Base-by-base conservation (phyloP, 148 eudicot genomes). In the Chenopodium suecicum region DNA sequence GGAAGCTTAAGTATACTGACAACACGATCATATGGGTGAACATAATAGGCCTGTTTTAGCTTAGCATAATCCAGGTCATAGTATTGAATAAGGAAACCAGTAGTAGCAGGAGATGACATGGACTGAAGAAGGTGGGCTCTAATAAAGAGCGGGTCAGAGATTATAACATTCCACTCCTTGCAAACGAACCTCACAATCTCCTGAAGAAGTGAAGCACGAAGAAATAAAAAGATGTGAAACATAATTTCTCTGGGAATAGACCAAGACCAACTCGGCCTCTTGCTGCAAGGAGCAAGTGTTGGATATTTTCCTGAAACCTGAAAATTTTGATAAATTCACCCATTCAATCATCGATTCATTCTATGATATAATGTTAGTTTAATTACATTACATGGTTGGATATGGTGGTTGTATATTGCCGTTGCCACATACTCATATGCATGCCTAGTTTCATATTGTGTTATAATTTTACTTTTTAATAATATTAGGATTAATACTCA, bases 141-240 rank as follows among this genome's bases (percentile, higher is more conserved):
- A n/a, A 63, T 63, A n/a, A 63, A 63, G 27, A 5, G 67, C 67
- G 29, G 67, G 67, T 63, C 67, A 63, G 29, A n/a, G 67, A n/a
- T 63, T 63, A 63, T 63, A 63, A 29, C 67, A 63, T 63, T n/a
- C 67, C 67, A 63, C 25, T 63, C 67, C 67, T 63, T 63, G 67
- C 67, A 63, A 63, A 63, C 67, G 67, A 63, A 63, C 25, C 67
- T 63, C 67, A 63, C 67, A 63, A 63, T 63, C 27, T n/a, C 10
- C 7, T 22, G 25, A 52, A 52, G 56, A 52, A 52, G 7, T 52
- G 56, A 52, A 52, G 56, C 56, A 52, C 25, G 67, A 63, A 63
- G 67, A 22, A 63, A n/a, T 63, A 63, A 63, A 4, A 63, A 63
- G 20, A 63, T 63, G 29, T 63, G 9, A 63, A 1, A 63, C 25